phyloP scores from a whole-genome alignment of 2,329 filamentous ascomycete genomes.

The Coniochaeta sp. region DNA sequence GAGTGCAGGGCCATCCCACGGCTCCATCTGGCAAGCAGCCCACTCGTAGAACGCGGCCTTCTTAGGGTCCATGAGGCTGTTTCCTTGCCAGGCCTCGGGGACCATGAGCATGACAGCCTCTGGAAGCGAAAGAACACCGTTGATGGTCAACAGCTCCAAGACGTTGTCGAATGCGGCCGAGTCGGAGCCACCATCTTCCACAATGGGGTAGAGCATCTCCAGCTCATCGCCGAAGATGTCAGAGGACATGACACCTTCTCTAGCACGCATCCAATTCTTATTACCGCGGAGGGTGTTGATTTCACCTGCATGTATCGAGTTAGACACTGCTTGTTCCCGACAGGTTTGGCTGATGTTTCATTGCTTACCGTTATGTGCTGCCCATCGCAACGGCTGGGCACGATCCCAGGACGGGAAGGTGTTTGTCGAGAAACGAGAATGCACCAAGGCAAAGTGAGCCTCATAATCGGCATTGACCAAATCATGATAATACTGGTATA shows the following conservation, averaged over 20 bases:
- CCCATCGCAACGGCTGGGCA: constrained; percentile 92
- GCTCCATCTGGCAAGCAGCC: constrained; percentile 98
- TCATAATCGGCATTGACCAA: constrained; percentile 95
- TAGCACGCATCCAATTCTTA: constrained; percentile 99
- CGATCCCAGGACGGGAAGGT: constrained; percentile 98
- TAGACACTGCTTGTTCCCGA: constrained; percentile 19
- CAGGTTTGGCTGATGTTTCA: constrained; percentile 10
- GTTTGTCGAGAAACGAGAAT: constrained; percentile 97
- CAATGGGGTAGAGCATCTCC: constrained; percentile 83
- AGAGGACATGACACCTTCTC: constrained; percentile 91
- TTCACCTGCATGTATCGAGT: constrained; percentile 47
- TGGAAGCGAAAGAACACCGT: constrained; percentile 87
- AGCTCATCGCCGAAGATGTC: constrained; percentile 89
- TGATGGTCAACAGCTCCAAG: constrained; percentile 86
- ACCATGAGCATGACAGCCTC: constrained; percentile 99
- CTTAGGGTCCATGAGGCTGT: constrained; percentile 81
- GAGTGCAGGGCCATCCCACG: constrained; percentile 92
- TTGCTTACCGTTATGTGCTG: constrained; percentile 78
- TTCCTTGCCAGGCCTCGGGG: constrained; percentile 95
- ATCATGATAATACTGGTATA: constrained; percentile 98
- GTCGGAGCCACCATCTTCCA: constrained; percentile 94
- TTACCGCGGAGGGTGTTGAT: constrained; percentile 96
- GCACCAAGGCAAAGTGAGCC: constrained; percentile 91
- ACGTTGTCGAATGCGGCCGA: constrained; percentile 98
- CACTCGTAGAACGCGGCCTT: constrained; percentile 98